A percentile compares a stretch with the other conserved stretches of the same genome.
phyloP scores from a whole-genome alignment of 2,329 filamentous ascomycete genomes.

The Diatrype stigma region DNA sequence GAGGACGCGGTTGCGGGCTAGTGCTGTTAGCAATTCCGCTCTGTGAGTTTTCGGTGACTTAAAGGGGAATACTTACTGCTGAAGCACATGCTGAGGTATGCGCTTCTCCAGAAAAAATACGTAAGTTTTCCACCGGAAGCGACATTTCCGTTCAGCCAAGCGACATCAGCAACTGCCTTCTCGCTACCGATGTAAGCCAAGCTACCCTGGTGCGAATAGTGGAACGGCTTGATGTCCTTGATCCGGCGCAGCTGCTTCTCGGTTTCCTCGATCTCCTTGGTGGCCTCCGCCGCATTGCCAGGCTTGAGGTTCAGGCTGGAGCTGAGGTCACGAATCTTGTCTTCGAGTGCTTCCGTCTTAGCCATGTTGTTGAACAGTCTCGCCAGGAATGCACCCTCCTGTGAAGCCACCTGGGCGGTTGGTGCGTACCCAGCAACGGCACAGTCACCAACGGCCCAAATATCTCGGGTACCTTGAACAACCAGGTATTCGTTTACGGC shows the following conservation, averaged over 20 bases:
- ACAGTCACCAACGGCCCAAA: constrained; percentile 98
- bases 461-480: constrained; percentile 92
- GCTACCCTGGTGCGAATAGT: constrained; percentile 96
- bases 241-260: constrained; percentile 84
- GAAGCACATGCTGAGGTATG: constrained; percentile 99
- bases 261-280: constrained; percentile 73
- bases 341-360: constrained; percentile 81
- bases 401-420: constrained; percentile 91
- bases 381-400: constrained; percentile 93
- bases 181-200: constrained; percentile 98
- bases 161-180: constrained; percentile 94
- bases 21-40: constrained; percentile 13
- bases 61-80: constrained; percentile 68
- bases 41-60: neutral
- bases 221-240: constrained; percentile 95
- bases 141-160: constrained; percentile 95
- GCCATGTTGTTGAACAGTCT: constrained; percentile 99
- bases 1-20: constrained; percentile 88
- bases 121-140: constrained; percentile 90
- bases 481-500: constrained; percentile 98
- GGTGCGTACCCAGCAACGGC: constrained; percentile 96
- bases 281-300: constrained; percentile 63
- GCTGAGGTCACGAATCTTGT: constrained; percentile 67
- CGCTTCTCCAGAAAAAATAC: constrained; percentile 97
- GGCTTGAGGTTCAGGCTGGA: constrained; percentile 56